Evolutionary conservation across 1,284 basidiomycete genomes (phyloP), one percentile per base, ranked within the genome.

Genomic region (Ceratobasidium sp.): DNA sequence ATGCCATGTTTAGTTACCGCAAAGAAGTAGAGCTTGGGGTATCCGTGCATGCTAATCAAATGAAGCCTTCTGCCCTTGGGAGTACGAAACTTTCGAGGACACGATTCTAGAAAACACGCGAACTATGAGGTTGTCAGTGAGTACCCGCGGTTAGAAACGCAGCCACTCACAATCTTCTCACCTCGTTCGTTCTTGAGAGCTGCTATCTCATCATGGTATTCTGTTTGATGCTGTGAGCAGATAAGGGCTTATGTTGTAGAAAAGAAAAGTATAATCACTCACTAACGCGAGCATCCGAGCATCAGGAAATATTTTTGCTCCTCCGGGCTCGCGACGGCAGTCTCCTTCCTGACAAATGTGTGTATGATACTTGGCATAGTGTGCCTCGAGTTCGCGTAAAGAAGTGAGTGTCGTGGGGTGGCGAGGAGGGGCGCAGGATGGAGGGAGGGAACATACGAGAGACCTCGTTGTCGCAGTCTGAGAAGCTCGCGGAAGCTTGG

Each of bases 21-120:
- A 80, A 96, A 96, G 81, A 93, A 96, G 81, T 90, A 96, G 77
- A 94, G 87, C 79, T 91, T 90, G 0, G 95, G 95, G 78, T 91
- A 97, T 50, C 85, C 86, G 78, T 97, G 95, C 21, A 85, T 87
- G 78, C 90, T 85, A 66, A 96, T 93, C 55, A 96, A 85, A 82
- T 96, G 95, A 57, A 92, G 83, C 16, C 95, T 84, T 11, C 95
- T 87, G 16, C 86, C 83, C 81, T 94, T 95, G 1, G 95, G 95
- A 0, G 87, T 90, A 6, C 82, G 78, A 79, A 95, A 96, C n/a
- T 83, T 77, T 49, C 87, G 85, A 1, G 82, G 76, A 79, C 95
- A 96, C 4, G 87, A 82, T 16, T 84, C 81, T 49, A 93, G 81
- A 79, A 93, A 90, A 77, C 95, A 97, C 59, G 89, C 88, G 79